Evolutionary conservation across 495 filamentous ascomycete genomes (phyloP).

Genomic region (Elaphomyces granulatus): DNA sequence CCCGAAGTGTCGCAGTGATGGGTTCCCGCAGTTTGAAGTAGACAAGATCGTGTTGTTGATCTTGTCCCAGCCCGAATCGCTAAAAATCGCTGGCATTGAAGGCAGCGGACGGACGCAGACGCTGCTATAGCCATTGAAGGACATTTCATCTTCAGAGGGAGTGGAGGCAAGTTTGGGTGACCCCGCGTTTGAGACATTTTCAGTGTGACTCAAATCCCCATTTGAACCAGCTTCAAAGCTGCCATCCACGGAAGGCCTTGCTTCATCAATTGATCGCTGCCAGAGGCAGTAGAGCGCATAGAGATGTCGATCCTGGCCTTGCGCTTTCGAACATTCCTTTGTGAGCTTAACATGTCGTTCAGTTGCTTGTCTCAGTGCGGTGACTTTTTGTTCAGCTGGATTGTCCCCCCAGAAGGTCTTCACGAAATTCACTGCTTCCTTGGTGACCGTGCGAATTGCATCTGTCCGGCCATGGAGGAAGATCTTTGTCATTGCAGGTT

Average conservation of each 20-base stretch:
- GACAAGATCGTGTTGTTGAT: slow-evolving; percentile 89
- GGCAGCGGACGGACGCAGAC: slow-evolving; percentile 20
- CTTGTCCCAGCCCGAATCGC: slow-evolving; percentile 82
- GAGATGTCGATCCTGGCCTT: slow-evolving; percentile 86
- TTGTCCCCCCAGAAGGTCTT: slow-evolving; percentile 92
- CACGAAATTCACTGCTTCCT: slow-evolving; percentile 72
- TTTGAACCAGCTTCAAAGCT: slow-evolving; percentile 46
- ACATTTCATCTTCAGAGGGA: slow-evolving; percentile 30
- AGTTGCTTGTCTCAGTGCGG: slow-evolving; percentile 68
- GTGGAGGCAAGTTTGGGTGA: slow-evolving; percentile 42
- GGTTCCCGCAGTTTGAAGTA: slow-evolving; percentile 98
- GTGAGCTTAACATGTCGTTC: slow-evolving; percentile 69
- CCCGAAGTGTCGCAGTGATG: slow-evolving; percentile 88
- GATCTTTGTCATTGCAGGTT: slow-evolving; percentile 95
- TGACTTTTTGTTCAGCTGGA: slow-evolving; percentile 65
- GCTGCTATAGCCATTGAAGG: slow-evolving; percentile 19
- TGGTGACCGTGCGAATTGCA: slow-evolving; percentile 74
- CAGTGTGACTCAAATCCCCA: slow-evolving; percentile 35
- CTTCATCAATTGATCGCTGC: slow-evolving; percentile 76
- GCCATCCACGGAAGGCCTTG: slow-evolving; percentile 31
- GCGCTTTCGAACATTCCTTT: slow-evolving; percentile 75
- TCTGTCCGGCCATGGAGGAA: slow-evolving; percentile 91
- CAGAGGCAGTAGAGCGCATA: slow-evolving; percentile 93
- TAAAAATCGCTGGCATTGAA: slow-evolving; percentile 67
- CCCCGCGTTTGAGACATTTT: slow-evolving; percentile 31